A percentile compares a stretch with the other conserved stretches of the same genome.
phyloP scores from a whole-genome alignment of 345 rosid species.

The Citrus sinensis region DVS_A1.0 CM039168.1:586501-587000 shows the following conservation, averaged over 20 bases:
- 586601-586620: slow-evolving; percentile 59
- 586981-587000: slow-evolving; percentile 45
- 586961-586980: slow-evolving; percentile 35
- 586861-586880: slow-evolving; percentile 41
- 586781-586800: slow-evolving; percentile 28
- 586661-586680: slow-evolving; percentile 41
- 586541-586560: slow-evolving; percentile 29
- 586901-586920: slow-evolving; percentile 20
- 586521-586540: slow-evolving; percentile 31
- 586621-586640: slow-evolving; percentile 68
- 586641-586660: slow-evolving; percentile 49
- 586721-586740: slow-evolving; percentile 20
- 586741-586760: slow-evolving; percentile 21
- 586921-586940: slow-evolving; percentile 16
- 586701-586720: slow-evolving; percentile 2
- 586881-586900: slow-evolving; percentile 38
- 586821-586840: slow-evolving; percentile 38
- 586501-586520: slow-evolving; percentile 47
- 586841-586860: slow-evolving; percentile 39
- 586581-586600: slow-evolving; percentile 16
- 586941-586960: slow-evolving; percentile 21
- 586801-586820: slow-evolving; percentile 41
- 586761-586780: slow-evolving; percentile 38
- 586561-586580: slow-evolving; percentile 55
- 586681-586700: slow-evolving; percentile 15